A percentile compares a stretch with the other conserved stretches of the same genome.
Evolutionary conservation across 352 stramenopile species (phyloP).

Genomic region (Phytopythium cucurbitacearum): DNA sequence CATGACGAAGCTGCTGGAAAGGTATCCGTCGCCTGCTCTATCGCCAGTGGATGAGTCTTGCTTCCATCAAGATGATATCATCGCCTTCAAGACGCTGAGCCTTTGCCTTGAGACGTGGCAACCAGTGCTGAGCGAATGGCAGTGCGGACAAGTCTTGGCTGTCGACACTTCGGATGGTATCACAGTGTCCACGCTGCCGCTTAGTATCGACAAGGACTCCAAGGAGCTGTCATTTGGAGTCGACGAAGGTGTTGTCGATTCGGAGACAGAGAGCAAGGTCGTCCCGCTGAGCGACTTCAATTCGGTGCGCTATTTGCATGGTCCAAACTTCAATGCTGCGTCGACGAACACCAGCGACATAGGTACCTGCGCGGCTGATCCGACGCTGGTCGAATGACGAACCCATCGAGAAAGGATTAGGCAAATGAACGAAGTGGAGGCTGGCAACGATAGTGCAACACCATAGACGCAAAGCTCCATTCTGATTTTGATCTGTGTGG

Average conservation of each 20-base stretch:
- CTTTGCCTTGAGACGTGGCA: conserved; percentile 79
- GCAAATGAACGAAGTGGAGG: no score
- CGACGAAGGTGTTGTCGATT: background rate
- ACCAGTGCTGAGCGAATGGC: conserved; percentile 63
- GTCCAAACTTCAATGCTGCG: no score
- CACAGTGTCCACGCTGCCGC: background rate
- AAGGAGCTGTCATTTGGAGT: background rate
- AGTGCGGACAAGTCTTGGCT: conserved; percentile 37
- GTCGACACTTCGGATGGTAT: conserved; percentile 1
- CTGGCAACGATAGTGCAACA: no score
- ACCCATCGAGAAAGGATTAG: no score
- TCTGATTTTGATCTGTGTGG: no score
- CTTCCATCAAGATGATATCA: conserved; percentile 40
- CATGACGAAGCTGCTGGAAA: conserved; percentile 20
- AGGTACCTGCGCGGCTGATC: no score
- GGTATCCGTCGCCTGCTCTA: conserved; percentile 17
- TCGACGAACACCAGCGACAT: no score
- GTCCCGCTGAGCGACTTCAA: no score
- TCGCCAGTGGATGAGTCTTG: background rate
- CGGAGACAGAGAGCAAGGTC: no score
- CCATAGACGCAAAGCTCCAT: no score
- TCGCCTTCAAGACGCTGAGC: conserved; percentile 74
- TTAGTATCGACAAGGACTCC: background rate
- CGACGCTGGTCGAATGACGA: no score
- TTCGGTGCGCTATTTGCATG: no score